Base-by-base conservation (phyloP, 768 basidiomycete genomes). In the Tricholoma matsutake region DNA sequence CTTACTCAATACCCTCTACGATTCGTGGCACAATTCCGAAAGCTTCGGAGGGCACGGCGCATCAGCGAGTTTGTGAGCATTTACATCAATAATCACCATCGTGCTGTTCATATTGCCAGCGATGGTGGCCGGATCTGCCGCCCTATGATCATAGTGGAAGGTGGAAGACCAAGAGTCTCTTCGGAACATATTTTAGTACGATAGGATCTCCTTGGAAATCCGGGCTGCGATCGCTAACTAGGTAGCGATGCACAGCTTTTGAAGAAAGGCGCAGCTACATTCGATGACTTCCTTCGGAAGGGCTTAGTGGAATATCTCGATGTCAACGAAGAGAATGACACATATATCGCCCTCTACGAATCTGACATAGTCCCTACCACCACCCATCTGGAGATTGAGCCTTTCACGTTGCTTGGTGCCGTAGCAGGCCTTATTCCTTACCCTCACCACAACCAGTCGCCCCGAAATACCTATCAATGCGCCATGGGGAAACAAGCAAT, bases 401-500 rank as follows among this genome's bases (percentile, higher is more conserved):
- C 97, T 1, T 99, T 99, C 76, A 98, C 97, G 2, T 79, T 99
- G 62, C 86, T 99, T 11, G 97, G 97, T 13, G 97, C 95, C 37
- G 97, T 99, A 53, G 97, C 97, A 4, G 97, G 97, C 51, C 85
- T 99, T 28, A 99, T 99, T 69, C 97, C 97, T 11, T 99, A 99
- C 71, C 97, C 97, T 1, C 97, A 99, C 72, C 97, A 99, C 73
- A 99, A 99, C 70, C 97, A 99, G 71, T 98, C 97, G 4, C 97
- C 97, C 2, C 90, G 97, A 58, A 99, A 99, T 70, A 99, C 97
- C 9, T 99, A 99, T 72, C 96, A 99, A 78, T 99, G 96, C 70
- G 96, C 96, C 58, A 99, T 99, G 96, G 96, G 97, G 58, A 99
- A 99, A 79, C 97, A 99, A 79, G 96, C 97, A 2, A 99, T 99